These are phyloP conservation scores for Thermochaetoides thermophila DNA, from an alignment of 495 filamentous ascomycete species.

Conservation along the genomic window DNA sequence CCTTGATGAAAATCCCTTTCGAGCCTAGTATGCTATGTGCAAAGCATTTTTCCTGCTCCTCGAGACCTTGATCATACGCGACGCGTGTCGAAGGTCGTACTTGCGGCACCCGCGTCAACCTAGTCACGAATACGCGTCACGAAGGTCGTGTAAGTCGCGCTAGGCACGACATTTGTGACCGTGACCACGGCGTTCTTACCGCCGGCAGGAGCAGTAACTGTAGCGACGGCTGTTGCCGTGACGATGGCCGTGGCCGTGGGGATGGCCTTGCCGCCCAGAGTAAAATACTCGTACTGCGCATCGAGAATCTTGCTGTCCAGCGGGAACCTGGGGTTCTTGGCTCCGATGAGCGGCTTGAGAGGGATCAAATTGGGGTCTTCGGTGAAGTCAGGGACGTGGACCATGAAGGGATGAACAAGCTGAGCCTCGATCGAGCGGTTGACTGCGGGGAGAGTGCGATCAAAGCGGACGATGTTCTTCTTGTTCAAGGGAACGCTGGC, in stretches of 20 bases:
- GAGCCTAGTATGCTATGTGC: no score
- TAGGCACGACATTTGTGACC: constrained; percentile 13
- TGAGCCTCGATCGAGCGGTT: constrained; percentile 20
- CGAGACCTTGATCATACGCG: no score
- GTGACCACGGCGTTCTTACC: constrained; percentile 6
- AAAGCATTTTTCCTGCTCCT: no score
- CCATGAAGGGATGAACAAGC: constrained; percentile 22
- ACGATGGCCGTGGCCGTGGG: constrained; percentile 1
- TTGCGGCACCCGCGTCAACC: no score
- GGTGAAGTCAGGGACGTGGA: constrained; percentile 16
- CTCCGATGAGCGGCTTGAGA: constrained; percentile 9
- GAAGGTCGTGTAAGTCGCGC: constrained; percentile 5
- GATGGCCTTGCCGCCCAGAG: no score
- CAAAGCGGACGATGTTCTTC: no score
- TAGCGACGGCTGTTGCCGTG: neutral
- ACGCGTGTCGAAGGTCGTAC: no score
- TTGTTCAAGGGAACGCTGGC: no score
- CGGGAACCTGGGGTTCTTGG: constrained; percentile 2
- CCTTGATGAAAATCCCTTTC: no score
- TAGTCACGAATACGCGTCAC: constrained; percentile 9
- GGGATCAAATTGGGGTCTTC: constrained; percentile 14
- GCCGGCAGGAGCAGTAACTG: neutral
- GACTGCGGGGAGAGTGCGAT: no score
- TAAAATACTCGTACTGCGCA: neutral
- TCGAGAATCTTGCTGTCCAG: constrained; percentile 1